Evolutionary conservation across 176 grass and related monocot genomes (phyloP).

Genomic region (Eleusine coracana): DNA sequence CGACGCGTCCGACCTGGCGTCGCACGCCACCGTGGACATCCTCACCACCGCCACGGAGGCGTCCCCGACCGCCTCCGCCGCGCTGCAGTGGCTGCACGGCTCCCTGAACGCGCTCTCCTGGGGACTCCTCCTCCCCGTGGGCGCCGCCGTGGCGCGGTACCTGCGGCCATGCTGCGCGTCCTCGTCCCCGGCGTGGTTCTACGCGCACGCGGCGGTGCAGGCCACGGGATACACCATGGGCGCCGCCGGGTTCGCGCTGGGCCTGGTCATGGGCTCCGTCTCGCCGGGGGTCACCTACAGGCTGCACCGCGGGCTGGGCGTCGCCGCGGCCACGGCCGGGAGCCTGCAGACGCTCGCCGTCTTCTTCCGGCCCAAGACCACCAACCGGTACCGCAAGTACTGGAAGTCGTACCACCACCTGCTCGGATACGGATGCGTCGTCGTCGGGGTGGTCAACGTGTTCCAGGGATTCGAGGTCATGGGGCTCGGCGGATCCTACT

Average conservation of each 20-base stretch:
- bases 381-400: conserved; percentile 93
- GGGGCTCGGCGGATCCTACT: conserved; percentile 77
- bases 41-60: conserved; percentile 78
- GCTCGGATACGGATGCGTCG: conserved; percentile 85
- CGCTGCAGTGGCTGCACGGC: conserved; percentile 64
- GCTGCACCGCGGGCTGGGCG: conserved; percentile 83
- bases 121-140: conserved; percentile 77
- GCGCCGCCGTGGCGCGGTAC: conserved; percentile 84
- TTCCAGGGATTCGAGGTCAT: conserved; percentile 98
- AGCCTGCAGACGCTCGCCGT: conserved; percentile 89
- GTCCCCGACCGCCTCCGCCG: conserved; percentile 35
- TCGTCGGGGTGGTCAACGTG: conserved; percentile 93
- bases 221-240: conserved; percentile 62
- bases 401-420: conserved; percentile 99
- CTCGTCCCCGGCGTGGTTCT: conserved; percentile 82
- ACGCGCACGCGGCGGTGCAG: conserved; percentile 77
- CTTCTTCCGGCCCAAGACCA: conserved; percentile 92
- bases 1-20: conserved; percentile 79
- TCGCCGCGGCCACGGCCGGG: conserved; percentile 73
- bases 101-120: conserved; percentile 76
- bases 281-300: conserved; percentile 76
- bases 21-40: conserved; percentile 84
- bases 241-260: conserved; percentile 76
- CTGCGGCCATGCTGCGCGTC: conserved; percentile 67
- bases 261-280: conserved; percentile 72